phyloP scores from a whole-genome alignment of 2,329 filamentous ascomycete genomes.

The Talaromyces rugulosus region DNA sequence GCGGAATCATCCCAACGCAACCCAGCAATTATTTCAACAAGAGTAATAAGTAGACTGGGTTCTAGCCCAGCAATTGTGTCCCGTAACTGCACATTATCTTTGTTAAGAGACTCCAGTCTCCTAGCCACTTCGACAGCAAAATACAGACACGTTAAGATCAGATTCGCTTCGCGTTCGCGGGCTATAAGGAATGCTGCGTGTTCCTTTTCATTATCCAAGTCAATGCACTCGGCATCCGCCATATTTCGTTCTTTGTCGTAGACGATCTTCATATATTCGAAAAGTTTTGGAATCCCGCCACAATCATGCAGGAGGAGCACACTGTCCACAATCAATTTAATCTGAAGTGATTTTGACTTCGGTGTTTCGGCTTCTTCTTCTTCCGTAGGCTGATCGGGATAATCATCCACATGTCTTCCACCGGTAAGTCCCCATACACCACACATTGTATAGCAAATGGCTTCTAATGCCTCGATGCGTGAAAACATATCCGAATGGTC shows the following conservation, averaged over 20 bases:
- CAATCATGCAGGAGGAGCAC: constrained; percentile 34
- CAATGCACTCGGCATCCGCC: constrained; percentile 13
- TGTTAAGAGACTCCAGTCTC: constrained; percentile 27
- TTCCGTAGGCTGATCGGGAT: constrained; percentile 27
- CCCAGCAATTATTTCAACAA: constrained; percentile 65
- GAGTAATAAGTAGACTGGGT: constrained; percentile 66
- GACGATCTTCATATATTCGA: constrained; percentile 33
- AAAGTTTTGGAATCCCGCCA: constrained; percentile 31
- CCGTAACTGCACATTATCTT: constrained; percentile 21
- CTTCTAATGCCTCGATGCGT: constrained; percentile 44
- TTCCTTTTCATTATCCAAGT: constrained; percentile 27
- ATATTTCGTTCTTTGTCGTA: constrained; percentile 33
- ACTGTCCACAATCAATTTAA: constrained; percentile 44
- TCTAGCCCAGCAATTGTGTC: constrained; percentile 46
- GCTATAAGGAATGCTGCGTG: constrained; percentile 32
- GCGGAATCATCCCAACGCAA: constrained; percentile 64
- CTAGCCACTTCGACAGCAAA: constrained; percentile 39
- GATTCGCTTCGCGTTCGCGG: constrained; percentile 37
- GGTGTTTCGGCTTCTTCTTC: constrained; percentile 37
- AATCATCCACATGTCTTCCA: constrained; percentile 36
- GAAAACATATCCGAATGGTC: constrained; percentile 35
- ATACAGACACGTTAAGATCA: constrained; percentile 42
- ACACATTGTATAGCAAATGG: constrained; percentile 53
- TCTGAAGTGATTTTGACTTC: constrained; percentile 46
- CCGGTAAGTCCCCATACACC: constrained; percentile 69